Evolutionary conservation across 352 stramenopile genomes (phyloP), one percentile per base, ranked within the genome.

Genomic region (Thalassiosira ordinaria): DNA sequence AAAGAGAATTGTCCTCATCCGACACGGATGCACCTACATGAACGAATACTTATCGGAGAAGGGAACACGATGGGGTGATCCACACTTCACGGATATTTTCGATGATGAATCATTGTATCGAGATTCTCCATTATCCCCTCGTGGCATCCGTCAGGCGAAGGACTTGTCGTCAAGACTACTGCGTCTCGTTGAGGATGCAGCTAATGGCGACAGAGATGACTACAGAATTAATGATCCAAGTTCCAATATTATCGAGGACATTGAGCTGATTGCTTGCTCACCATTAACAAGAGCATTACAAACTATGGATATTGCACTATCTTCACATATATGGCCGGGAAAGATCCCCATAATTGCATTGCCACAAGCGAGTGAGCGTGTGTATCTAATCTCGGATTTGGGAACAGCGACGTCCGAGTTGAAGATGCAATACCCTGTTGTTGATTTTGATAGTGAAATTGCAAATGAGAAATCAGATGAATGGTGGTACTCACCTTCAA

Each of bases 1-100:
- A 44, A 80, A 80, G 53, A 13, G 33, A 6, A 76, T 78, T 55
- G 59, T 86, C 11, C 81, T 87, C 6, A 84, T 90, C 33, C 76
- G 84, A 6, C 84, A 90, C 73, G 84, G 80, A 14, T 76, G 70
- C 31, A 85, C 84, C 0, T 85, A 86, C 52, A 90, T 90, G 84
- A 90, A 90, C 47, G 84, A 90, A 61, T 85, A 85, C 41, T 64
- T 90, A 16, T 73, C 57, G 18, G 47, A 14, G 18, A 9, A 39
- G 26, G 83, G 83, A 14, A 70, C 60, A 24, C 24, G 53, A 6
- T 90, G 73, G 59, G 84, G 84, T 22, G 37, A 67, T 49, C 67
- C 84, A 9, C 29, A 73, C 24, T 90, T 90, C 64, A 85, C 80
- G 1, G 84, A 90, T 74, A 37, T 88, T 22, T 90, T 90, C 62